A percentile compares a stretch with the other conserved stretches of the same genome.
phyloP scores from a whole-genome alignment of 129 eudicot genomes.

The Centella asiatica region DNA sequence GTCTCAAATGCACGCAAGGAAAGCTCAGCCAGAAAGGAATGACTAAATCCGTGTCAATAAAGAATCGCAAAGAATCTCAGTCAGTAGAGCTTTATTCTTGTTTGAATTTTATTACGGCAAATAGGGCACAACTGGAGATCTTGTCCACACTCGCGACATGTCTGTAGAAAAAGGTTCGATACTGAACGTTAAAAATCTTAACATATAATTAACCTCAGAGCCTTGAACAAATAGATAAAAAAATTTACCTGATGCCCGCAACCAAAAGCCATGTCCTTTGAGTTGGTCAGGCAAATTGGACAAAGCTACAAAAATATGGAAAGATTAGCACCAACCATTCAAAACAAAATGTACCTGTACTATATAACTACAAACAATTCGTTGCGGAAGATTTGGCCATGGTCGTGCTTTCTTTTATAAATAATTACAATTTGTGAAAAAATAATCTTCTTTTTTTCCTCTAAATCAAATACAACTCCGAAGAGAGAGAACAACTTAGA shows the following conservation, averaged over 20 bases:
- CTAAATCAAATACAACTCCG: no score
- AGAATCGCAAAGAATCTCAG: slow-evolving; percentile 3
- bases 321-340: slow-evolving; percentile 8
- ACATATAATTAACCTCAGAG: not conserved
- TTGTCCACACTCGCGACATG: slow-evolving; percentile 86
- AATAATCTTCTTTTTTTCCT: no score
- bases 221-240: not conserved
- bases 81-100: slow-evolving; percentile 83
- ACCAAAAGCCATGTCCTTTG: slow-evolving; percentile 91
- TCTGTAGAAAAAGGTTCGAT: slow-evolving; percentile 31
- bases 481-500: no score
- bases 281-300: slow-evolving; percentile 76
- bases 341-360: not conserved
- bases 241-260: slow-evolving; percentile 96
- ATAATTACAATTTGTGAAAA: no score
- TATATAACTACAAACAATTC: no score
- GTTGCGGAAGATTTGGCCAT: no score
- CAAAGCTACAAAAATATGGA: slow-evolving; percentile 50
- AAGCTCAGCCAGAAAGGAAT: not conserved
- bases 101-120: slow-evolving; percentile 61
- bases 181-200: not conserved
- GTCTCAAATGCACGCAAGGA: not conserved
- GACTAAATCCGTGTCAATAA: not conserved
- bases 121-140: slow-evolving; percentile 72
- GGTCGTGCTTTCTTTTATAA: no score